Evolutionary conservation across 257 asterid species (phyloP), one percentile per base, ranked within the genome.

Genomic region (Primulina eburnea): DNA sequence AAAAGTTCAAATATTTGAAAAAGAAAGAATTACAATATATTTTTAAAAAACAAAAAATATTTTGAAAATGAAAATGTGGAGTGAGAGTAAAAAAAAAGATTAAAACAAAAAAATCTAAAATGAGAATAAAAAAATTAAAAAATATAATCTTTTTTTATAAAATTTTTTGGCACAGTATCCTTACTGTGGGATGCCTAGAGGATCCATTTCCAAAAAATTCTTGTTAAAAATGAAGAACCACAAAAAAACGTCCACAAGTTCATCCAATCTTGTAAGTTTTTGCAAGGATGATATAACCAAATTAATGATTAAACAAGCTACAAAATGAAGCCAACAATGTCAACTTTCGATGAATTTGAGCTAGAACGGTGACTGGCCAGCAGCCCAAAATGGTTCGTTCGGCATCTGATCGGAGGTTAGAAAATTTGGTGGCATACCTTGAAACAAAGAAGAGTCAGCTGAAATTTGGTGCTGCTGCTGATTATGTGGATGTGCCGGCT

Each of bases 351-450:
- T 30, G 26, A 75, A 65, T 10, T 21, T 9, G 3, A 53, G 68
- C 78, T 84, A 86, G 68, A 86, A 86, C 28, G 86, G 89, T 11
- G 86, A 82, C 76, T 85, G 70, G 2, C 89, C 88, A 0, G 86
- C 82, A 14, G 86, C 83, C 92, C 92, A 86, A 68, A 80, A 86
- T 57, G 86, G 89, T 16, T 86, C 92, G 34, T 75, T 79, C 9
- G 84, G 92, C 85, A 84, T 76, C 76, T 82, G 89, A 28, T 82
- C 71, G 2, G 90, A 79, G 73, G 75, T 85, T 4, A 78, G 71
- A 11, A 84, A 75, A 67, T 86, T 82, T 9, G 85, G 83, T n/a
- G 87, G 85, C 82, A 80, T 78, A 66, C 88, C 92, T 73, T 82
- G 92, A 71, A 86, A 84, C 82, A 86, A 58, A 21, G 80, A 76